Conservation (phyloP, 768 basidiomycete species). For the Suillus decipiens region DNA sequence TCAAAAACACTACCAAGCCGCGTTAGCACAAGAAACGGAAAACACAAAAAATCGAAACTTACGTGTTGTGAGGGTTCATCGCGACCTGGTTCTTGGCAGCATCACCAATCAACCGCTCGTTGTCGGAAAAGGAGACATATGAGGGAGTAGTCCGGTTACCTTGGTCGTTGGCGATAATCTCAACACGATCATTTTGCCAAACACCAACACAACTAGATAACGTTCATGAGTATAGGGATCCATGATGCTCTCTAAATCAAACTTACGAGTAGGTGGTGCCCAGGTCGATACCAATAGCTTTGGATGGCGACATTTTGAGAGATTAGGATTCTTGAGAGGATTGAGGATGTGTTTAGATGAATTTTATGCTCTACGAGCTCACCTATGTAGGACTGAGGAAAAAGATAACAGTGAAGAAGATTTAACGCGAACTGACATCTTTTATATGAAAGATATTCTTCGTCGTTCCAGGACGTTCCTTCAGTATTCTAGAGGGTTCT, state of each 20-base stretch:
- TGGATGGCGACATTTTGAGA: constrained; percentile 35
- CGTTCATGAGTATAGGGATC: constrained; percentile 10
- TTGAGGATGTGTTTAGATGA: neutral
- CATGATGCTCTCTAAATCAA: neutral
- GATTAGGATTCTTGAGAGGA: neutral
- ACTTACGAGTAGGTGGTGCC: constrained; percentile 92
- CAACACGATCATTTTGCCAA: constrained; percentile 99
- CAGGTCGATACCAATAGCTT: constrained; percentile 90
- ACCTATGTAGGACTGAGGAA: constrained; percentile 19
- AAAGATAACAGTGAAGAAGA: constrained; percentile 18
- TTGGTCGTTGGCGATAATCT: constrained; percentile 96
- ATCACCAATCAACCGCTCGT: constrained; percentile 97
- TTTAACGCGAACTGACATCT: constrained; percentile 13
- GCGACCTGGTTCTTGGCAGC: constrained; percentile 99
- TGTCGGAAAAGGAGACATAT: constrained; percentile 93
- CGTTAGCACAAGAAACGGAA: constrained; percentile 11
- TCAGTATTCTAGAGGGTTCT: constrained; percentile 36
- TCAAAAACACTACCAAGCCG: constrained; percentile 77
- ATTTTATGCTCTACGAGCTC: constrained; percentile 15
- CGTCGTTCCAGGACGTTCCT: constrained; percentile 36
- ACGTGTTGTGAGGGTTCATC: constrained; percentile 97
- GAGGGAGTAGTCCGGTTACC: constrained; percentile 96
- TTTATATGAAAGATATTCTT: constrained; percentile 34
- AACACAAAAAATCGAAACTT: constrained; percentile 19
- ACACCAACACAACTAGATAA: constrained; percentile 90